Base-by-base conservation (phyloP, 345 rosid genomes). In the Populus alba region DNA sequence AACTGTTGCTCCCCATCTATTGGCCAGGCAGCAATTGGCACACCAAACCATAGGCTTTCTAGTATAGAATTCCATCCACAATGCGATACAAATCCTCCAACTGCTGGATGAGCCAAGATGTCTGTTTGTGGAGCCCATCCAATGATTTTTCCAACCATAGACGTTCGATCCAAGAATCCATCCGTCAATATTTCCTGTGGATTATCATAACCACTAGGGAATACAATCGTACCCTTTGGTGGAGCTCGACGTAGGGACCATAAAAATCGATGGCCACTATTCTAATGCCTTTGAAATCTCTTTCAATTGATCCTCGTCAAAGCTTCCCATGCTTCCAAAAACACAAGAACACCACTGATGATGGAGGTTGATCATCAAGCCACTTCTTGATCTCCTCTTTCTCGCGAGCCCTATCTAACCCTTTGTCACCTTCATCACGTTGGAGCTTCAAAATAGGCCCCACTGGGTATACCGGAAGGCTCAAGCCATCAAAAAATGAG, bases 261-360 rank as follows among this genome's bases (percentile, higher is more conserved):
- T 55, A 75, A 31, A 39, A 80, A 80, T 3, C 61, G 39, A 35
- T 75, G 68, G 1, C 75, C 75, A 12, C 83, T 63, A 0, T 18
- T 75, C 83, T 0, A 80, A 49, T 2, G 71, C 83, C 1, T 7
- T 8, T 0, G 79, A 79, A 29, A 71, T 80, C 25, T 80, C 83
- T 11, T 29, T 37, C 31, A 75, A 71, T 12, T 80, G 83, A 6
- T 74, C 78, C 27, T 18, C 68, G 8, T 23, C 41, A 41, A 75
- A 75, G 15, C 72, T 38, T 51, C 79, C 83, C 70, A 33, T 39
- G 68, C 75, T 80, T n/a, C 79, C 75, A 31, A 80, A 80, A 80
- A 23, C 83, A 80, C 8, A 80, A 65, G 49, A 75, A 80, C 66
- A 75, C 71, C 5, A 75, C 79, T 0, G 83, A 80, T 18, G 51